A percentile compares a stretch with the other conserved stretches of the same genome.
These are phyloP conservation scores for Hypoxylon cercidicola DNA, from an alignment of 495 filamentous ascomycete species.

Conservation along the genomic window DNA sequence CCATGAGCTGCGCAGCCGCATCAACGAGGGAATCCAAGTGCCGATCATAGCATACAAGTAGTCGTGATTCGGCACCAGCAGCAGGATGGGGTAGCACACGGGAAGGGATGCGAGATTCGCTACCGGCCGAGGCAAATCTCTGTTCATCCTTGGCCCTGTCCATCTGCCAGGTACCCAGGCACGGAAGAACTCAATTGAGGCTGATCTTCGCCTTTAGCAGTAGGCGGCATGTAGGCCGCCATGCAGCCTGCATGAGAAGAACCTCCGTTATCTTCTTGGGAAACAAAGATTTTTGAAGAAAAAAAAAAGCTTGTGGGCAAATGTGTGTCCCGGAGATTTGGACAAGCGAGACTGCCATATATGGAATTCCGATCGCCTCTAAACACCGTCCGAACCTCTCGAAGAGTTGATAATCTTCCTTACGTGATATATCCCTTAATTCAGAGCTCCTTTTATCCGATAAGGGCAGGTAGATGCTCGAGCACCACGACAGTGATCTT, in stretches of 20 bases:
- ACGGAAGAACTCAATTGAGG: constrained; percentile 40
- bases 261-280: constrained; percentile 40
- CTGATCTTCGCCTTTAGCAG: constrained; percentile 43
- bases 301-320: constrained; percentile 14
- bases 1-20: constrained; percentile 22
- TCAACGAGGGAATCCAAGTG: constrained; percentile 42
- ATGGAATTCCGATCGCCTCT: constrained; percentile 28
- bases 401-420: constrained; percentile 11
- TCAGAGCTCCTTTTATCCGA: constrained; percentile 19
- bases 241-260: constrained; percentile 20
- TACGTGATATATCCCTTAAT: constrained; percentile 6
- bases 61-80: constrained; percentile 24
- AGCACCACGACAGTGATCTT: constrained; percentile 14
- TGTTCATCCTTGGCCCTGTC: constrained; percentile 20
- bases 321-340: constrained; percentile 32
- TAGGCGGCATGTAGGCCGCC: constrained; percentile 15
- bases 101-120: constrained; percentile 33
- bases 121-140: constrained; percentile 33
- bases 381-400: constrained; percentile 23
- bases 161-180: constrained; percentile 40
- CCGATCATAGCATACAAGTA: constrained; percentile 31
- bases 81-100: constrained; percentile 16
- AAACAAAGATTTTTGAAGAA: constrained; percentile 4
- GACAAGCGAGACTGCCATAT: constrained; percentile 31
- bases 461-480: constrained; percentile 6